These are phyloP conservation scores for Vicia villosa DNA, from an alignment of 306 rosid species.

Conservation along the genomic window DNA sequence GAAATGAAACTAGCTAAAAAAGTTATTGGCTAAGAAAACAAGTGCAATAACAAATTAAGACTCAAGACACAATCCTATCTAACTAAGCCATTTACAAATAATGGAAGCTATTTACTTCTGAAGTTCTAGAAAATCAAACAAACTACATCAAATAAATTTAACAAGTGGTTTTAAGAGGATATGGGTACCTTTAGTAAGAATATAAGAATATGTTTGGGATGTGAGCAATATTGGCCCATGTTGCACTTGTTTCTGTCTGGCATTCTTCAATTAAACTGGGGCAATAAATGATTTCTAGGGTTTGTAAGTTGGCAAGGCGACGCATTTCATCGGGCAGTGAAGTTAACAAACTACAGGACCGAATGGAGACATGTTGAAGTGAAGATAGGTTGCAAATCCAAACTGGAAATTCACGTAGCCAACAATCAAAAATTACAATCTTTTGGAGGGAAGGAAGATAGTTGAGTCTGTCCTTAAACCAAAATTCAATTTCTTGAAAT, in stretches of 20 bases:
- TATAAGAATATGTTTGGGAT: neutral
- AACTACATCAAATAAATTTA: neutral
- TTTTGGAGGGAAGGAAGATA: neutral
- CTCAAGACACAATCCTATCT: no score
- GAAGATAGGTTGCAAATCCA: neutral
- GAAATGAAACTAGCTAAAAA: no score
- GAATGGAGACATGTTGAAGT: neutral
- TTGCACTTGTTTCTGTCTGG: neutral
- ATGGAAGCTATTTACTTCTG: neutral
- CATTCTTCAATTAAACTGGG: neutral
- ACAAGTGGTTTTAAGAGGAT: neutral
- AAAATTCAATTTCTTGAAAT: neutral
- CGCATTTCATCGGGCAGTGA: neutral
- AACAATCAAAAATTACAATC: neutral
- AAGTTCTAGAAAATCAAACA: neutral
- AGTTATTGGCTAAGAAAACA: no score
- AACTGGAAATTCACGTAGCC: neutral
- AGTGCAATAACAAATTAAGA: no score
- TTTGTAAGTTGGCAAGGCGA: neutral
- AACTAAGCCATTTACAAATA: no score
- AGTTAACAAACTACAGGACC: no score
- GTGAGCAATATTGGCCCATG: neutral
- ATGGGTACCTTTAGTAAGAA: neutral
- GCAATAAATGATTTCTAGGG: neutral
- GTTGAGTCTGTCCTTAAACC: neutral